phyloP scores from a whole-genome alignment of 2,329 filamentous ascomycete species.

The Aspergillus sp. region DNA sequence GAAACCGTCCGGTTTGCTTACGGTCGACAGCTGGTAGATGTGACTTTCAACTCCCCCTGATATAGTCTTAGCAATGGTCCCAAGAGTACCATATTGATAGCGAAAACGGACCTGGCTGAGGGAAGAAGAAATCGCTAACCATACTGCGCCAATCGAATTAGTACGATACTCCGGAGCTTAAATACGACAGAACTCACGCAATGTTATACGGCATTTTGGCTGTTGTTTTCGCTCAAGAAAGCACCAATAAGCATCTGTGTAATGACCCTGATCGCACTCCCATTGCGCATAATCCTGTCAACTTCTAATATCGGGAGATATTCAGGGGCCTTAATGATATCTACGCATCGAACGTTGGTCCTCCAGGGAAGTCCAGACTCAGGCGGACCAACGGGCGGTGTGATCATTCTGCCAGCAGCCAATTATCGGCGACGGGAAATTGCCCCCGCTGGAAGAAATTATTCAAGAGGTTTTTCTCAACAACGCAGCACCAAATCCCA shows the following conservation, averaged over 20 bases:
- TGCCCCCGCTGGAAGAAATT: conserved; percentile 16
- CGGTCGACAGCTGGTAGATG: conserved; percentile 90
- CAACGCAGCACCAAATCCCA: background rate
- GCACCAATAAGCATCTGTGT: conserved; percentile 4
- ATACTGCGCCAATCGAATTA: conserved; percentile 49
- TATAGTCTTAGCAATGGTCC: conserved; percentile 1
- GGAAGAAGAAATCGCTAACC: conserved; percentile 99
- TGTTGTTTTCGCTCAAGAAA: conserved; percentile 14
- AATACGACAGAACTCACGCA: conserved; percentile 45
- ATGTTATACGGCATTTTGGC: conserved; percentile 62
- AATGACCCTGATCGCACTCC: conserved; percentile 2
- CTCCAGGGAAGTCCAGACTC: conserved; percentile 9
- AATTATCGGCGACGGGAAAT: conserved; percentile 15
- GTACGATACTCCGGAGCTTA: conserved; percentile 15
- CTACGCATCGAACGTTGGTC: conserved; percentile 1
- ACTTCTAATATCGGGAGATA: background rate
- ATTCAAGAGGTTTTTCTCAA: conserved; percentile 6
- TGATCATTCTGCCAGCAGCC: conserved; percentile 12
- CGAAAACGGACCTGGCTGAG: conserved; percentile 62
- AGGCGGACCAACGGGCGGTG: conserved; percentile 16
- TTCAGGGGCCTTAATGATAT: background rate
- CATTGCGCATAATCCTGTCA: conserved; percentile 14
- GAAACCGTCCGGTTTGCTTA: conserved; percentile 24
- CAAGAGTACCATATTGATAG: background rate
- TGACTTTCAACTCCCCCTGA: conserved; percentile 86